These are phyloP conservation scores for Colletotrichum costaricense DNA, from an alignment of 2,329 filamentous ascomycete species.

Conservation along the genomic window DNA sequence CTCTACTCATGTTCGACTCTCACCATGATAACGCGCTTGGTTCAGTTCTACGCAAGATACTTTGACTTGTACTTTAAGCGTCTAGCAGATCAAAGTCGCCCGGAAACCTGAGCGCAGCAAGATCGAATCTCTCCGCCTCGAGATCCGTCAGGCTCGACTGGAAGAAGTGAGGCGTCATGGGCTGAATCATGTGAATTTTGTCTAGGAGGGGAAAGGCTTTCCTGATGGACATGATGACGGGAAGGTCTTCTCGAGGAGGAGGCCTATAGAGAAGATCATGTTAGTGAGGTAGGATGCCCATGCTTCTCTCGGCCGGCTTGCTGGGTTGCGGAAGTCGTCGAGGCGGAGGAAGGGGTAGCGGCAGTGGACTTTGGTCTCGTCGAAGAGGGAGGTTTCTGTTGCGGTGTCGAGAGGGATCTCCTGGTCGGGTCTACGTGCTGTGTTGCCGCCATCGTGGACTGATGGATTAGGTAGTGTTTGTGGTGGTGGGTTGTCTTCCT, in stretches of 20 bases:
- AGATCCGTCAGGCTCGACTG: neutral
- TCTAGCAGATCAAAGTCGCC: neutral
- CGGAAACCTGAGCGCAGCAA: neutral
- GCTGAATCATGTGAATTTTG: neutral
- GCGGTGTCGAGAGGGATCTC: neutral
- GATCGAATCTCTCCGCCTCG: neutral
- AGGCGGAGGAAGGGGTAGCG: slow-evolving; percentile 42
- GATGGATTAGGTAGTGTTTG: neutral
- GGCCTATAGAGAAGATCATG: slow-evolving; percentile 40
- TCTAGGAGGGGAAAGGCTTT: no score
- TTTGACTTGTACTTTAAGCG: neutral
- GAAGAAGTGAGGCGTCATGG: neutral
- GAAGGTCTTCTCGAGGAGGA: slow-evolving; percentile 38
- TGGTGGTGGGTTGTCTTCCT: neutral
- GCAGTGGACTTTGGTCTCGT: slow-evolving; percentile 39
- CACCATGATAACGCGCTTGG: neutral
- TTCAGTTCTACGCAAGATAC: no score
- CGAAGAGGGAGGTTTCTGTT: slow-evolving; percentile 18
- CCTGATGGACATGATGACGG: neutral
- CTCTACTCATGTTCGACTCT: no score
- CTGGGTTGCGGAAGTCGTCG: slow-evolving; percentile 30
- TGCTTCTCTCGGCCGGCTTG: neutral
- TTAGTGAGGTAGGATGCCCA: slow-evolving; percentile 44
- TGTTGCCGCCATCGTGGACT: neutral
- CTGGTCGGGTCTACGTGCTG: neutral